Conservation (phyloP, 1,139 yeast species). For the Candida frijolesensis region DNA sequence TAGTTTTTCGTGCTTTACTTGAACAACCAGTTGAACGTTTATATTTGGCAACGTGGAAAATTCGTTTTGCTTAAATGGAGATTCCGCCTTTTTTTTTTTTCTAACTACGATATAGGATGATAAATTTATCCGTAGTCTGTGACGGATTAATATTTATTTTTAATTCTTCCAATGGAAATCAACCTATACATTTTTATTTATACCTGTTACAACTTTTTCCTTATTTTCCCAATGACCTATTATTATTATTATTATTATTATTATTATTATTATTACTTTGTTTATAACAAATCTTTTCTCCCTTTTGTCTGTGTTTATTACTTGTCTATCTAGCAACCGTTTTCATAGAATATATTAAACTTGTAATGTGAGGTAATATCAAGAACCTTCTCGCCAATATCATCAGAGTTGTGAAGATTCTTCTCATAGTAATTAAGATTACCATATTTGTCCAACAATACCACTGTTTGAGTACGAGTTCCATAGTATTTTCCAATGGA, state of each 20-base stretch:
- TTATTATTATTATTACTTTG: neutral
- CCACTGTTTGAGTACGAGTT: slow-evolving; percentile 85
- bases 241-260: too few species aligned
- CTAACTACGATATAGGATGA: neutral
- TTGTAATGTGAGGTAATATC: slow-evolving; percentile 15
- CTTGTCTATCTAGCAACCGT: slow-evolving; percentile 3
- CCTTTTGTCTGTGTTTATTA: neutral
- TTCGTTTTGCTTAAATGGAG: neutral
- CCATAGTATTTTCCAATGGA: slow-evolving; percentile 66
- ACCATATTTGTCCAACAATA: slow-evolving; percentile 58
- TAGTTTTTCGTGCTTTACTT: neutral
- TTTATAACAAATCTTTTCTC: neutral
- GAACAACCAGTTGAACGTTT: neutral
- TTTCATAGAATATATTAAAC: slow-evolving; percentile 13
- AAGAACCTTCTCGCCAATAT: slow-evolving; percentile 12
- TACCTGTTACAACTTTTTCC: neutral
- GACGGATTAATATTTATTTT: neutral
- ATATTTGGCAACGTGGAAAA: neutral
- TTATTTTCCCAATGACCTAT: neutral
- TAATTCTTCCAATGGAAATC: neutral
- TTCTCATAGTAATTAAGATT: slow-evolving; percentile 41
- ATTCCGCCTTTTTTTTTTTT: neutral
- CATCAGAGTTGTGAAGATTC: slow-evolving; percentile 35
- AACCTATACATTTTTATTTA: neutral
- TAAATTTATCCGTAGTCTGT: too few species aligned